Evolutionary conservation across 1,284 basidiomycete genomes (phyloP), one percentile per base, ranked within the genome.

Genomic region (Pascua sp.): DNA sequence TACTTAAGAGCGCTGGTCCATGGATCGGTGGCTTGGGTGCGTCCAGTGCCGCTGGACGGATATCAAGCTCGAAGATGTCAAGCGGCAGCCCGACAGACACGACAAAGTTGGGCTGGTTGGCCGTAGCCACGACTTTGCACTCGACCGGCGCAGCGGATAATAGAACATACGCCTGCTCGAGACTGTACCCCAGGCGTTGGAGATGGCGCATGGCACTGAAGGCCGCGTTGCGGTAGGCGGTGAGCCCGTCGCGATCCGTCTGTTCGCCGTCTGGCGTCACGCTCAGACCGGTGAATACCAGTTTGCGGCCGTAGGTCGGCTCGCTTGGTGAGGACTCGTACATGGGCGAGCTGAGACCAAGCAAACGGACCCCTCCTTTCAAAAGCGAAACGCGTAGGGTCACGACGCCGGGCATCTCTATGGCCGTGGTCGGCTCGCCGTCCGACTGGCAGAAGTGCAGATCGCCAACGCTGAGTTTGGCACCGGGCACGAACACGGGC

Each of bases 401-500:
- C 61, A 88, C 83, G 57, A 87, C 83, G 11, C 88, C 88, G 2
- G 87, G 43, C 86, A 87, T 70, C 17, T 53, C 60, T 43, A 66
- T 56, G 12, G 53, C 61, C n/a, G 61, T 64, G 16, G 62, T 68
- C 11, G 62, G 62, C 78, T 88, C 86, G 59, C 86, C 86, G 78
- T 90, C 88, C 36, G 86, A 87, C 73, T 90, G 88, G 38, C 86
- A 87, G 76, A 90, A 90, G 69, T 91, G 88, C 40, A 89, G 76
- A 68, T 90, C 89, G 2, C 89, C 89, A 16, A 90, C 84, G 0
- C 87, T 88, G 5, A 90, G 77, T 62, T 88, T 88, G 8, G 87
- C 89, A 4, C 87, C 88, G 49, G 84, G 80, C 32, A 90, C 78
- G 66, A 86, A 91, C 4, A 90, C 87, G 0, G 89, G 89, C 62